Percentiles rank a stretch among this genome's conserved stretches.
Evolutionary conservation across 1,284 basidiomycete species (phyloP).

Genomic region (Schizophyllum amplum): DNA sequence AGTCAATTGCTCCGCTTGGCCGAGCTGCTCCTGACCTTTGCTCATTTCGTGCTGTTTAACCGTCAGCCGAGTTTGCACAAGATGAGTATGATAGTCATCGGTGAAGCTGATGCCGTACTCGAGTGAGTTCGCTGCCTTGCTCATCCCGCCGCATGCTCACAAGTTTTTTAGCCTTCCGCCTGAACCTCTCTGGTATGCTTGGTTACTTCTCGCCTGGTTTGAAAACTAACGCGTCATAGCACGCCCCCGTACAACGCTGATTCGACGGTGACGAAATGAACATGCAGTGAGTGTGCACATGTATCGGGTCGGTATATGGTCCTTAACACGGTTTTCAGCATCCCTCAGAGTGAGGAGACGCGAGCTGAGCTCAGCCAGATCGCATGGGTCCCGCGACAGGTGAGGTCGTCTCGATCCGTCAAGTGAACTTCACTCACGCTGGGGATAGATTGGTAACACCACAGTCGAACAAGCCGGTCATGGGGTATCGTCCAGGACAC

Average conservation of each 20-base stretch:
- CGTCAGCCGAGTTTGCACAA: constrained; percentile 98
- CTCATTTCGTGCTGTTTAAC: constrained; percentile 88
- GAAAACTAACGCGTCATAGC: too few species aligned
- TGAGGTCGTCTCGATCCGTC: constrained; percentile 26
- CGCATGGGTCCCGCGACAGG: constrained; percentile 97
- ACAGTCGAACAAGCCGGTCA: constrained; percentile 99
- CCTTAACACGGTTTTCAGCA: constrained; percentile 36
- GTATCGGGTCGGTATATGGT: not conserved
- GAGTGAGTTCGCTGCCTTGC: constrained; percentile 61
- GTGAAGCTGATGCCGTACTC: constrained; percentile 98
- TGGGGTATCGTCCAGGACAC: constrained; percentile 99
- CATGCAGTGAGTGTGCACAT: constrained; percentile 73
- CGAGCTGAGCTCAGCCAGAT: constrained; percentile 96
- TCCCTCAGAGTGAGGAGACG: constrained; percentile 99
- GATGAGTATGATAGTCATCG: constrained; percentile 99
- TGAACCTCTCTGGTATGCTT: constrained; percentile 81
- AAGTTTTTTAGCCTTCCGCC: constrained; percentile 71
- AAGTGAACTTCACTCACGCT: constrained; percentile 3
- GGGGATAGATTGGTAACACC: constrained; percentile 88
- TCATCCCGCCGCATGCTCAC: constrained; percentile 6
- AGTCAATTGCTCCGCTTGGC: constrained; percentile 26
- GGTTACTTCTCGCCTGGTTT: constrained; percentile 17
- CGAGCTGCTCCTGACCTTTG: constrained; percentile 2
- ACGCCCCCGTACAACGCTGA: constrained; percentile 94
- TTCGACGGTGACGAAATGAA: constrained; percentile 99